Percentiles rank a stretch among this genome's conserved stretches.
These are phyloP conservation scores for Sporothrix inflata DNA, from an alignment of 2,329 filamentous ascomycete genomes.

Conservation along the genomic window DNA sequence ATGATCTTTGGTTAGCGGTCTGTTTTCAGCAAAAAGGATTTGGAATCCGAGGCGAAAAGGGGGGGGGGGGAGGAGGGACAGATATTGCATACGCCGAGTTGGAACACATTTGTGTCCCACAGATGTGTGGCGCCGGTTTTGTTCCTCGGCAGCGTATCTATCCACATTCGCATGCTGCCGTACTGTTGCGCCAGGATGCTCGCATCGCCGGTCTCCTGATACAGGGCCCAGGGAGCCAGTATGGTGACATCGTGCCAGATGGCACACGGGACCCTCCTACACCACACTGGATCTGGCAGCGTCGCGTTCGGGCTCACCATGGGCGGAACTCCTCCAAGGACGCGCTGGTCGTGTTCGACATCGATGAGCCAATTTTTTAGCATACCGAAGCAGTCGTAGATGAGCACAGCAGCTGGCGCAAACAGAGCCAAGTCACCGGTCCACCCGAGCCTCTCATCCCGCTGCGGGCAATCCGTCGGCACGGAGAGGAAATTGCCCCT, in stretches of 20 bases:
- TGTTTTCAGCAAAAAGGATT: neutral
- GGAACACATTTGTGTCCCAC: conserved; percentile 3
- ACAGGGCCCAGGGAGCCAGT: conserved; percentile 1
- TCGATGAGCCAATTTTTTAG: neutral
- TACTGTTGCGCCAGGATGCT: neutral
- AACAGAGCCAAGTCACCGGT: conserved; percentile 56
- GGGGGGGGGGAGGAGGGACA: no score
- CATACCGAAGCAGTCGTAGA: conserved; percentile 57
- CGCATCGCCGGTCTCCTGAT: neutral
- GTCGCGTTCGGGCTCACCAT: conserved; percentile 4
- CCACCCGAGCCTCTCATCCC: conserved; percentile 60
- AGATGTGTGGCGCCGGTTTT: neutral
- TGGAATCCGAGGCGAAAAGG: neutral
- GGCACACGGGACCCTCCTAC: neutral
- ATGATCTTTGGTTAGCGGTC: neutral
- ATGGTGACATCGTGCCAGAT: conserved; percentile 16
- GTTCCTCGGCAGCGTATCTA: neutral
- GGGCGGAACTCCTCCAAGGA: neutral
- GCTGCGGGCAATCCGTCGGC: conserved; percentile 61
- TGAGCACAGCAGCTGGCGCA: conserved; percentile 53
- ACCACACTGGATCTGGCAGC: neutral
- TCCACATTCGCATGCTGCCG: neutral
- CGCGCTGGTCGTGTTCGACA: neutral
- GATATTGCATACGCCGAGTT: neutral
- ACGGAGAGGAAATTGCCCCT: conserved; percentile 61